phyloP scores from a whole-genome alignment of 1,284 basidiomycete genomes.

The Naganishia cerealis region DNA sequence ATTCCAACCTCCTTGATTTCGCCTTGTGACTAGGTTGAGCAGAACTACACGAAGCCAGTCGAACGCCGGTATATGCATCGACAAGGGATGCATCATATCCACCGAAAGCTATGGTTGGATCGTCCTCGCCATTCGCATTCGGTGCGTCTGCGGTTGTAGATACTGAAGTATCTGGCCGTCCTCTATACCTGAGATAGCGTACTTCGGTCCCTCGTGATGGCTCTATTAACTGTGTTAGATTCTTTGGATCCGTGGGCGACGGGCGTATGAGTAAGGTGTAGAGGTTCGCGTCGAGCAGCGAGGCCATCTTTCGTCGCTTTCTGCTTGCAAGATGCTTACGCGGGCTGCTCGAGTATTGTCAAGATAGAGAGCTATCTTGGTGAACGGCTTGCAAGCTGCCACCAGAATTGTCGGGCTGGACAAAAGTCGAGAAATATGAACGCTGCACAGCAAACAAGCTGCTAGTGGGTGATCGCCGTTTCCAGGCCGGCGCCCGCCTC shows the following conservation, averaged over 20 bases:
- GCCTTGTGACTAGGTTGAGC: conserved; percentile 42
- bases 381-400: too few relatives aligned
- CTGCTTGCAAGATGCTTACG: background rate
- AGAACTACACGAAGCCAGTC: conserved; percentile 42
- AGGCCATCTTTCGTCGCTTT: conserved; percentile 8
- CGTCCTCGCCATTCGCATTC: background rate
- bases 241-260: conserved; percentile 18
- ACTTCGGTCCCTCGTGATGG: conserved; percentile 28
- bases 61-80: conserved; percentile 48
- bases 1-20: conserved; percentile 47
- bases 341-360: too few relatives aligned
- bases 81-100: conserved; percentile 26
- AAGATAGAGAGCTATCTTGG: background rate
- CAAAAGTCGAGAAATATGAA: background rate
- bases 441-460: conserved; percentile 1
- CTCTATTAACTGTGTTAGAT: conserved; percentile 33
- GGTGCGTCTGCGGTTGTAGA: background rate
- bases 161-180: conserved; percentile 1
- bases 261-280: conserved; percentile 34
- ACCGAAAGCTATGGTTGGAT: conserved; percentile 19
- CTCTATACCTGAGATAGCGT: conserved; percentile 27
- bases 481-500: background rate
- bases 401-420: background rate
- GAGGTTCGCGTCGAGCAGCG: conserved; percentile 33
- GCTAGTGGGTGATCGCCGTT: background rate